These are phyloP conservation scores for Leccinum brunneo-olivaceum DNA, from an alignment of 1,284 basidiomycete genomes.

Conservation along the genomic window DNA sequence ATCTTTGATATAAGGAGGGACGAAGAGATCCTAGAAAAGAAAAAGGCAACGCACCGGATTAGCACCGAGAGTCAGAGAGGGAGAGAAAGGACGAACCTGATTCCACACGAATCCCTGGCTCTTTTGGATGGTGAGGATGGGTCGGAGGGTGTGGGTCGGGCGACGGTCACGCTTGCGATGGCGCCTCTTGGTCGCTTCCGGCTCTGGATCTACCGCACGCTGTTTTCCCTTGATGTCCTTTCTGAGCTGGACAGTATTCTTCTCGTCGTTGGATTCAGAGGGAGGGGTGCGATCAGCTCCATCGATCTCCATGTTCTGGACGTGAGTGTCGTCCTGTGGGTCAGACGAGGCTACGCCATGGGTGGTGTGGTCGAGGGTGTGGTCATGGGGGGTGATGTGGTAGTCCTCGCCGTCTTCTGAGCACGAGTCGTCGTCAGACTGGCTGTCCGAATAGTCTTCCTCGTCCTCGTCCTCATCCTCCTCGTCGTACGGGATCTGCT, in stretches of 20 bases:
- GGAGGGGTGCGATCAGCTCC: conserved; percentile 24
- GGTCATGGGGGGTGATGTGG: conserved; percentile 19
- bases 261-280: conserved; percentile 18
- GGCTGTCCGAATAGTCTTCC: conserved; percentile 39
- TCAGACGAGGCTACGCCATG: conserved; percentile 24
- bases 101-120: conserved; percentile 88
- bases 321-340: conserved; percentile 31
- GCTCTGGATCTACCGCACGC: conserved; percentile 57
- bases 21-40: conserved; percentile 62
- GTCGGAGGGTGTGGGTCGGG: conserved; percentile 56
- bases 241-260: conserved; percentile 37
- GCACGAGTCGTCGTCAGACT: conserved; percentile 50
- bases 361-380: conserved; percentile 16
- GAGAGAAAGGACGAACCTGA: conserved; percentile 45
- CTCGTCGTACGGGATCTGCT: conserved; percentile 66
- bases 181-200: conserved; percentile 38
- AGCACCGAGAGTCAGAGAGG: conserved; percentile 5
- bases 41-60: neutral
- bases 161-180: conserved; percentile 51
- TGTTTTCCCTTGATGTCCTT: conserved; percentile 74
- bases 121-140: conserved; percentile 75
- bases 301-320: conserved; percentile 59
- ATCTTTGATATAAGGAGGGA: conserved; percentile 81
- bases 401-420: conserved; percentile 71
- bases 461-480: conserved; percentile 40